phyloP scores from a whole-genome alignment of 225 moss, liverwort and hornwort genomes.

The Straminergon stramineum region DNA sequence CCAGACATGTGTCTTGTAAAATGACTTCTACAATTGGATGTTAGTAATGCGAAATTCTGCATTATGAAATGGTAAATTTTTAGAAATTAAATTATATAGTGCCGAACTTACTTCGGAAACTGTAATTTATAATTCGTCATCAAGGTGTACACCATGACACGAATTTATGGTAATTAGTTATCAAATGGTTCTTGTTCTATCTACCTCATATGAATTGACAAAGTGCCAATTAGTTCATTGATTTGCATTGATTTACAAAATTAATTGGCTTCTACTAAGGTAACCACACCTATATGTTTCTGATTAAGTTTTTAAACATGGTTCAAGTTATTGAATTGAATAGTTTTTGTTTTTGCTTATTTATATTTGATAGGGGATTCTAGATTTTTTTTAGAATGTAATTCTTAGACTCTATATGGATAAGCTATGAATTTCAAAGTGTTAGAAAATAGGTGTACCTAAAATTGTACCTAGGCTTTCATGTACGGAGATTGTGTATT shows the following conservation, averaged over 20 bases:
- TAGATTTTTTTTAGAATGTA: not conserved
- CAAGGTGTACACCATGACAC: no score
- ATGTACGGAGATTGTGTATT: not conserved
- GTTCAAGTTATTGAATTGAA: not conserved
- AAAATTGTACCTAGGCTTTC: not conserved
- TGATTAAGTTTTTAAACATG: not conserved
- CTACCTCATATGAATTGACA: not conserved
- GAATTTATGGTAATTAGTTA: no score
- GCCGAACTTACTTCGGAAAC: no score
- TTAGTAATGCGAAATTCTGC: no score
- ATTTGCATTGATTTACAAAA: not conserved
- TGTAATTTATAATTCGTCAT: no score
- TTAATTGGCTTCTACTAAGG: not conserved
- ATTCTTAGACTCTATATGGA: not conserved
- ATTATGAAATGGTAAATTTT: no score
- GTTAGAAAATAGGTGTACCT: not conserved
- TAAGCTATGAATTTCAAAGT: not conserved
- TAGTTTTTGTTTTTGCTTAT: not conserved
- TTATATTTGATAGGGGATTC: not conserved
- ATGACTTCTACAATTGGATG: no score
- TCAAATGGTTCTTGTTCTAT: not conserved
- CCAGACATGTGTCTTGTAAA: no score
- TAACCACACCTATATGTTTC: not conserved
- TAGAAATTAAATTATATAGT: no score
- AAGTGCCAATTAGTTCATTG: not conserved